Base-by-base conservation (phyloP, 768 basidiomycete genomes). In the Naganishia vishniacii region DNA sequence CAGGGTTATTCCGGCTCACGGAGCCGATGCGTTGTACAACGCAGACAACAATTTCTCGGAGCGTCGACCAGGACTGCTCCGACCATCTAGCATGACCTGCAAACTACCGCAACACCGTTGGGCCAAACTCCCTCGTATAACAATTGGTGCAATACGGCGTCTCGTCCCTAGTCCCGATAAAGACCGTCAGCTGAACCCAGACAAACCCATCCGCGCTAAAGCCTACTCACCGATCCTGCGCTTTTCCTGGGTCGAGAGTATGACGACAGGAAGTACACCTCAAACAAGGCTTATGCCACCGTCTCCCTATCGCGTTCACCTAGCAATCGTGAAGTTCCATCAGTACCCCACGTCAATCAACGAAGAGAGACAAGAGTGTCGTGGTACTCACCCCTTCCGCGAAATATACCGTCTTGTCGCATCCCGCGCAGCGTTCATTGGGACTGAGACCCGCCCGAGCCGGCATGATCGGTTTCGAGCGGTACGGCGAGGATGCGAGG, bases 251-350 rank as follows among this genome's bases (percentile, higher is more conserved):
- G 29, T 75, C 74, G 23, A 77, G 47, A 1, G 73, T 75, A 1
- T 58, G 65, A 42, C 67, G 69, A 61, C 76, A 75, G 0, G 62
- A 63, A 0, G 61, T 64, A 56, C 73, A 75, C 29, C 66, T 53
- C 48, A 75, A 60, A 56, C 72, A 73, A 11, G 66, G 68, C 48
- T 65, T 68, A 65, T 74, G 73, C 72, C 73, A 74, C 59, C 60
- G 65, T 31, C 32, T 44, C 5, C 49, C 49, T 13, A 64, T 41
- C 3, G 62, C 62, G 41, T 51, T 53, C 11, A 51, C 49, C 49
- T 49, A 49, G 2, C 28, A 4, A 49, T 11, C 1, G 7, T 29
- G 2, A 26, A 49, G 25, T 31, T 8, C 9, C 7, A 16, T 28
- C 12, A 2, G 11, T 18, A 6, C 11, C 18, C 9, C 9, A 4